Evolutionary conservation across 192 early-diverging fungal species (phyloP).

Genomic region (Hyaloraphidium curvatum): DNA sequence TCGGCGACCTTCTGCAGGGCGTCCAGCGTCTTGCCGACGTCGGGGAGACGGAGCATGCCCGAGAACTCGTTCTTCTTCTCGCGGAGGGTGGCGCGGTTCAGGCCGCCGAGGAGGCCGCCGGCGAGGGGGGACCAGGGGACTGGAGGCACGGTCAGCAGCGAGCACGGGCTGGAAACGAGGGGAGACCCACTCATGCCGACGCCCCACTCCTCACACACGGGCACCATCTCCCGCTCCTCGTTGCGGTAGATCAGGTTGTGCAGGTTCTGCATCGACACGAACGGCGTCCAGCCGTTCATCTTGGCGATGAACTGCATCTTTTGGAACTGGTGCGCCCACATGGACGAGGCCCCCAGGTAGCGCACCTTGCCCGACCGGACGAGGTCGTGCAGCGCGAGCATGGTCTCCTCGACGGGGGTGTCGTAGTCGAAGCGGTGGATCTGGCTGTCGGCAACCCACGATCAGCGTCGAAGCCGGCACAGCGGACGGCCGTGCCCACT

Average conservation of each 20-base stretch:
- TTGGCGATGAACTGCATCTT: slow-evolving; percentile 23
- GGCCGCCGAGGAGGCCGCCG: neutral
- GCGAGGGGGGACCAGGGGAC: no score
- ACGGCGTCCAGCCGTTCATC: slow-evolving; percentile 22
- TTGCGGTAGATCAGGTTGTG: slow-evolving; percentile 26
- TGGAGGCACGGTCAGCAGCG: no score
- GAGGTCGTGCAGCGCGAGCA: slow-evolving; percentile 44
- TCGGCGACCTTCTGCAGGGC: no score
- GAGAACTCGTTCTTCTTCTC: no score
- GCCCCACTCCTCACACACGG: neutral
- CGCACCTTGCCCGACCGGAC: slow-evolving; percentile 37
- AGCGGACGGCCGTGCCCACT: no score
- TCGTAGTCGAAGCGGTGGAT: slow-evolving; percentile 23
- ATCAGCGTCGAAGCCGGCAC: no score
- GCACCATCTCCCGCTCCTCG: slow-evolving; percentile 36
- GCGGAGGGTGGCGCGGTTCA: neutral
- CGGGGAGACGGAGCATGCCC: no score
- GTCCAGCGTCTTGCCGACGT: no score
- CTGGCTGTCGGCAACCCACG: no score
- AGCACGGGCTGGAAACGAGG: neutral
- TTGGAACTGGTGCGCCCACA: slow-evolving; percentile 27
- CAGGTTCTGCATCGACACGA: slow-evolving; percentile 24
- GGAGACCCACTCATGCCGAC: neutral
- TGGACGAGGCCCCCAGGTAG: slow-evolving; percentile 26
- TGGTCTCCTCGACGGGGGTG: slow-evolving; percentile 20